Percentiles rank a stretch among this genome's conserved stretches.
phyloP scores from a whole-genome alignment of 2,329 filamentous ascomycete species.

The Trichoderma atrobrunneum region DNA sequence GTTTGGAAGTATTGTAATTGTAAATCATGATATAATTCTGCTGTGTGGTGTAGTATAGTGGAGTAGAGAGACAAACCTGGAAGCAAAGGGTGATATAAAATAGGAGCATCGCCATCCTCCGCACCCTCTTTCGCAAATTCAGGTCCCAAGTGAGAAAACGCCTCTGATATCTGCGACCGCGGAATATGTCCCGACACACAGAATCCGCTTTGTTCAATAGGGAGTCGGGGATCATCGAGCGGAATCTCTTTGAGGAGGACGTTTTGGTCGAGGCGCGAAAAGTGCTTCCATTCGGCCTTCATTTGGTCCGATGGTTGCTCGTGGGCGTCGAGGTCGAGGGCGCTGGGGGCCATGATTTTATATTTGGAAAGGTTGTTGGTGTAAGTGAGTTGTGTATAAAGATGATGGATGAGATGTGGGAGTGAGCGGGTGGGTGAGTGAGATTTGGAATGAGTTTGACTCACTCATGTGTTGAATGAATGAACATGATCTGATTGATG shows the following conservation, averaged over 20 bases:
- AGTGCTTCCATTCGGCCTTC: conserved; percentile 71
- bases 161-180: conserved; percentile 39
- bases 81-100: conserved; percentile 64
- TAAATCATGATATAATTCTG: too few species aligned
- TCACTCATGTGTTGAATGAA: not conserved
- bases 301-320: conserved; percentile 71
- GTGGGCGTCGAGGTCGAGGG: conserved; percentile 64
- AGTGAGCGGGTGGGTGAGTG: not conserved
- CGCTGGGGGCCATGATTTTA: conserved; percentile 27
- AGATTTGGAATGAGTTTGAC: not conserved
- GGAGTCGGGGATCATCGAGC: conserved; percentile 52
- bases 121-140: conserved; percentile 31
- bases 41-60: not conserved
- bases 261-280: conserved; percentile 57
- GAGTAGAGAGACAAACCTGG: conserved; percentile 54
- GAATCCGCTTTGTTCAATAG: conserved; percentile 44
- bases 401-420: not conserved
- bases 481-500: not conserved
- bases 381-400: not conserved
- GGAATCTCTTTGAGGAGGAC: conserved; percentile 52
- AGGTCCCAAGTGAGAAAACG: conserved; percentile 43
- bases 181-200: conserved; percentile 44
- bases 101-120: conserved; percentile 38
- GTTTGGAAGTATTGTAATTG: too few species aligned
- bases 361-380: not conserved